Percentiles rank a stretch among this genome's conserved stretches.
Evolutionary conservation across 371 early-diverging fungal species (phyloP).

Genomic region (Actinomucor elegans): DNA sequence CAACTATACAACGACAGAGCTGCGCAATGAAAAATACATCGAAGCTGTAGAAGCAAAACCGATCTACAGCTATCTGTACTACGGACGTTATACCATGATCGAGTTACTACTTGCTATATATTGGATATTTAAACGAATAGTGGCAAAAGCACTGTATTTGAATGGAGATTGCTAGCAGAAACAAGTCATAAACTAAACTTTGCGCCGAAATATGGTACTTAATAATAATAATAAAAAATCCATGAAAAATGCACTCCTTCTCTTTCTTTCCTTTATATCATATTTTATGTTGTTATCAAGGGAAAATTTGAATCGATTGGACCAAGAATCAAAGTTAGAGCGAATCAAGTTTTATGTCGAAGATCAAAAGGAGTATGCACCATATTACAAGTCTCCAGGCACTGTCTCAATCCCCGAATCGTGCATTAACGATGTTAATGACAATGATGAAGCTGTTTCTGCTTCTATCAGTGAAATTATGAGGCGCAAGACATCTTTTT

Average conservation of each 20-base stretch:
- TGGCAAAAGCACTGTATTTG: constrained; percentile 33
- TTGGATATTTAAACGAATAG: constrained; percentile 21
- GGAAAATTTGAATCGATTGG: not conserved
- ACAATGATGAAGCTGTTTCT: not conserved
- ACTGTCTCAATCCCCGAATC: not conserved
- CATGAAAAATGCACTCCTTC: not conserved
- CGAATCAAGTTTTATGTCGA: not conserved
- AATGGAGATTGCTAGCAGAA: constrained; percentile 45
- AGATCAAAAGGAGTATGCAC: not conserved
- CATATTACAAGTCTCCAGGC: constrained; percentile 5
- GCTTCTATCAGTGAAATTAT: constrained; percentile 13
- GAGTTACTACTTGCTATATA: constrained; percentile 3
- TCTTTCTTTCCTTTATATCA: not conserved
- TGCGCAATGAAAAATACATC: constrained; percentile 23
- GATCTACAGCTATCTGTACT: constrained; percentile 27
- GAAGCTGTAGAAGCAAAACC: not conserved
- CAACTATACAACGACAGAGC: constrained; percentile 32
- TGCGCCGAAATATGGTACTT: constrained; percentile 48
- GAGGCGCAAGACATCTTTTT: no score
- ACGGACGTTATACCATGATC: no score
- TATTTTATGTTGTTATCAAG: constrained; percentile 13
- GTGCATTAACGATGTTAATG: not conserved
- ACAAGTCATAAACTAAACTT: constrained; percentile 42
- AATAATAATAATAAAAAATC: not conserved
- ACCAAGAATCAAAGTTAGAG: not conserved